phyloP scores from a whole-genome alignment of 306 rosid species.

The Vigna nakashimae region DNA sequence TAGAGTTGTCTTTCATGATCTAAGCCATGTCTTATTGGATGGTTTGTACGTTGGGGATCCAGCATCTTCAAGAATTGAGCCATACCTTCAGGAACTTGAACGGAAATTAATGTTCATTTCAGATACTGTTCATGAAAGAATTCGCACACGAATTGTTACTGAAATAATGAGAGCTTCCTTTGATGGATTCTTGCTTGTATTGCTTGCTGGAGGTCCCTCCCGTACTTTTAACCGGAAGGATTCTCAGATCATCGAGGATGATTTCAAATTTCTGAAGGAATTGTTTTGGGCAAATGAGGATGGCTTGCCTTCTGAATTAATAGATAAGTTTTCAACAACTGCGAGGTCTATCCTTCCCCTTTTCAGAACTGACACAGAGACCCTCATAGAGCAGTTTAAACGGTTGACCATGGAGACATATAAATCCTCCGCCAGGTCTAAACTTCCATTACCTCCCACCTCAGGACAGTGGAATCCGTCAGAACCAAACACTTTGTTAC shows the following conservation, averaged over 20 bases:
- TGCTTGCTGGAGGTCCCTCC: constrained; percentile 98
- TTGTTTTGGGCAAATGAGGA: constrained; percentile 95
- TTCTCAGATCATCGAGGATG: constrained; percentile 86
- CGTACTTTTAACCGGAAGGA: constrained; percentile 85
- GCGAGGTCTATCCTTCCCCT: constrained; percentile 82
- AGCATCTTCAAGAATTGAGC: constrained; percentile 82
- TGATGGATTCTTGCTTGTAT: constrained; percentile 90
- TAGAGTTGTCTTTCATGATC: constrained; percentile 82
- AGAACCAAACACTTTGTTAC: constrained; percentile 92
- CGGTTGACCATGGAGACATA: constrained; percentile 73
- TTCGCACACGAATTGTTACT: constrained; percentile 79
- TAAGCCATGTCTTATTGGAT: constrained; percentile 82
- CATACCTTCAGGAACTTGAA: constrained; percentile 83
- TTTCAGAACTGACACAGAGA: constrained; percentile 80
- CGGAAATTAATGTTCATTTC: constrained; percentile 67
- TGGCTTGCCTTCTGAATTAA: constrained; percentile 87
- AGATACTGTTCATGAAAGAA: constrained; percentile 77
- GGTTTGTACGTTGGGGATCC: constrained; percentile 85
- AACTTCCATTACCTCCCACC: constrained; percentile 93
- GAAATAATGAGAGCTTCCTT: constrained; percentile 98
- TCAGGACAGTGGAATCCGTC: constrained; percentile 93
- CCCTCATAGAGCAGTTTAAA: constrained; percentile 79
- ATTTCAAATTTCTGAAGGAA: constrained; percentile 81
- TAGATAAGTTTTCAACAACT: constrained; percentile 77
- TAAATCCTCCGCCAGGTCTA: constrained; percentile 86